These are phyloP conservation scores for Periconia sp. DNA, from an alignment of 2,329 filamentous ascomycete genomes.

Conservation along the genomic window DNA sequence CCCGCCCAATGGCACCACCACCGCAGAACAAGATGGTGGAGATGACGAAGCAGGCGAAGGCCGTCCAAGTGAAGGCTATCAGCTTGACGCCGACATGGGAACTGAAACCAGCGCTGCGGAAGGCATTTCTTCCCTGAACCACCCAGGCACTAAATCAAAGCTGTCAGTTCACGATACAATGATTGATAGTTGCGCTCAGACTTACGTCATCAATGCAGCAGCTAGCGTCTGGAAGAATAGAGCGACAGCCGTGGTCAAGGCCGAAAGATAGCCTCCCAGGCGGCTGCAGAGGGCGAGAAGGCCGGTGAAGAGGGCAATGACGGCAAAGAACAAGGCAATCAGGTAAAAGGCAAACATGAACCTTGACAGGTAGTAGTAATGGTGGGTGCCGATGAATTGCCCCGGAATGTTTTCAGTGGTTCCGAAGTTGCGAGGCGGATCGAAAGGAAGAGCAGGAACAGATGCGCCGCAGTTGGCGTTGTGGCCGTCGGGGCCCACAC, in stretches of 20 bases:
- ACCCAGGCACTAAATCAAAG: slow-evolving; percentile 62
- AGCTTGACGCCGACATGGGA: slow-evolving; percentile 68
- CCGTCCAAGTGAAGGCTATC: slow-evolving; percentile 77
- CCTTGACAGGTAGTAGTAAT: slow-evolving; percentile 82
- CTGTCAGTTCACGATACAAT: slow-evolving; percentile 9
- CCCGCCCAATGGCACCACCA: slow-evolving; percentile 56
- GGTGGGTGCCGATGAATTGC: slow-evolving; percentile 57
- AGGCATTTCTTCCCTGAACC: slow-evolving; percentile 69
- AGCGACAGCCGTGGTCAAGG: slow-evolving; percentile 59
- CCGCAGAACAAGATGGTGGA: slow-evolving; percentile 68
- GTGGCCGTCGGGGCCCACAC: slow-evolving; percentile 56
- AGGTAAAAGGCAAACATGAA: slow-evolving; percentile 94
- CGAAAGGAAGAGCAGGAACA: slow-evolving; percentile 68
- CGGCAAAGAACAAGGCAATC: slow-evolving; percentile 78
- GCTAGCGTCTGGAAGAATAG: slow-evolving; percentile 70
- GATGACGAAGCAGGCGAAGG: slow-evolving; percentile 67
- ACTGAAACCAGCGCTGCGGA: slow-evolving; percentile 56
- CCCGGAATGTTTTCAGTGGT: slow-evolving; percentile 56
- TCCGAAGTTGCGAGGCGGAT: slow-evolving; percentile 63
- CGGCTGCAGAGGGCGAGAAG: slow-evolving; percentile 72
- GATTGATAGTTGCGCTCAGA: slow-evolving; percentile 17
- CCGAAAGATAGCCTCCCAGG: slow-evolving; percentile 68
- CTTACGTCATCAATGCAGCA: slow-evolving; percentile 75
- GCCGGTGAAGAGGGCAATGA: slow-evolving; percentile 66
- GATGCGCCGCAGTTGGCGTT: slow-evolving; percentile 63